A percentile compares a stretch with the other conserved stretches of the same genome.
Evolutionary conservation across 2,329 filamentous ascomycete species (phyloP).

Genomic region (Verticillium klebahnii): DNA sequence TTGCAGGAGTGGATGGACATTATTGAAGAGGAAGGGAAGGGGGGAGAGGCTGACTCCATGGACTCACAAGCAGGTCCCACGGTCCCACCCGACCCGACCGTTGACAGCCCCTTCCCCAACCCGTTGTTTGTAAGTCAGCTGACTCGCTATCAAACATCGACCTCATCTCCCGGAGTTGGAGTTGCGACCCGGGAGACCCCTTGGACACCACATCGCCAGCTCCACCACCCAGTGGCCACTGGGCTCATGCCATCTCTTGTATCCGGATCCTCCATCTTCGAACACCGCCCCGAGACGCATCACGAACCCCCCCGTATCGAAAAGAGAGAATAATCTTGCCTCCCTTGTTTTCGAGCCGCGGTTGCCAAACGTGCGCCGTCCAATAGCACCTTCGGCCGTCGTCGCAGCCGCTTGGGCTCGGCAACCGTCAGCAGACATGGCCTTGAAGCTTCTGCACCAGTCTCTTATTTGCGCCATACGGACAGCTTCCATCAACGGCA

Average conservation of each 20-base stretch:
- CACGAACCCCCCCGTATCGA: background rate
- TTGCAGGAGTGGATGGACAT: background rate
- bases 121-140: background rate
- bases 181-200: background rate
- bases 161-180: background rate
- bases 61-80: background rate
- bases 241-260: background rate
- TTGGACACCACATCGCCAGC: background rate
- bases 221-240: background rate
- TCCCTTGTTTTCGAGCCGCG: background rate
- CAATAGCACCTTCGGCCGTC: background rate
- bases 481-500: background rate
- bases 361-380: background rate
- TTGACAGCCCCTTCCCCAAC: background rate
- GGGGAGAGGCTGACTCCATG: background rate
- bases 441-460: background rate
- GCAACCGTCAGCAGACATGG: background rate
- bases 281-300: background rate
- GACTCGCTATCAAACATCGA: background rate
- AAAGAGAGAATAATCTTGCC: background rate
- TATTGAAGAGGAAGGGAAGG: background rate
- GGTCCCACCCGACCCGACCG: background rate
- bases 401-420: background rate
- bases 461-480: background rate
- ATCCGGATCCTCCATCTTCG: background rate